Evolutionary conservation across 139 green algal species (phyloP).

Genomic region (Pleodorina starrii): DNA sequence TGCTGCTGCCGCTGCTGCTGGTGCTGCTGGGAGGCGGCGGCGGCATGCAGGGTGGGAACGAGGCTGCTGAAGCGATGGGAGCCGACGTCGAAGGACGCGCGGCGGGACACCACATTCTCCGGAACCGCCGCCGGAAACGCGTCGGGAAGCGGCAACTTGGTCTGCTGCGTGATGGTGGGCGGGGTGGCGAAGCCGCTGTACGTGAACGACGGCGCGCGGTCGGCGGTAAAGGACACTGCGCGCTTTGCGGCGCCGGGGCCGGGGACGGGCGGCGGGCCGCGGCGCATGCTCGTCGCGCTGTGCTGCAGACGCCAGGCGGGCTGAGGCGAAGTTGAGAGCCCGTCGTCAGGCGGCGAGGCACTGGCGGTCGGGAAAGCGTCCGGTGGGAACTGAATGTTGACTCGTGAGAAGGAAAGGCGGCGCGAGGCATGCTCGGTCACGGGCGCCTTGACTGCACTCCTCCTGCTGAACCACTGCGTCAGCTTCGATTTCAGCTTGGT

Average conservation of each 20-base stretch:
- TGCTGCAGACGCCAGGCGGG: neutral
- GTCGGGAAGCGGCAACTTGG: no score
- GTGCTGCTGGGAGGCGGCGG: no score
- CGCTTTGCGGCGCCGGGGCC: no score
- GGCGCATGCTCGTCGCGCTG: neutral
- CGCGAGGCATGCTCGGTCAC: neutral
- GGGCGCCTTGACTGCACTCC: neutral
- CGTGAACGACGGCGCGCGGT: neutral
- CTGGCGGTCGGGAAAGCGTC: no score
- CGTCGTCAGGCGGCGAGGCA: neutral
- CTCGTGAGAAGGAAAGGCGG: neutral
- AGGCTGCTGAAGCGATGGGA: no score
- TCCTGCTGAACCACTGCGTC: neutral
- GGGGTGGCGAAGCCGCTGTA: neutral
- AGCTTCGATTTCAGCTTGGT: neutral
- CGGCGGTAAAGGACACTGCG: neutral
- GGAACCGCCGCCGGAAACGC: no score
- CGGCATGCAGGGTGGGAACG: no score
- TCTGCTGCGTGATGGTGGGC: no score
- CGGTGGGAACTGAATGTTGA: constrained; percentile 2
- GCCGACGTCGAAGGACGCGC: no score
- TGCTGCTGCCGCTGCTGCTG: no score
- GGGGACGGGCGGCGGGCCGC: neutral
- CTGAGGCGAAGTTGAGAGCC: neutral
- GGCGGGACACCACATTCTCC: no score